phyloP scores from a whole-genome alignment of 169 alveolate species.

The Plasmodium ovale region DNA sequence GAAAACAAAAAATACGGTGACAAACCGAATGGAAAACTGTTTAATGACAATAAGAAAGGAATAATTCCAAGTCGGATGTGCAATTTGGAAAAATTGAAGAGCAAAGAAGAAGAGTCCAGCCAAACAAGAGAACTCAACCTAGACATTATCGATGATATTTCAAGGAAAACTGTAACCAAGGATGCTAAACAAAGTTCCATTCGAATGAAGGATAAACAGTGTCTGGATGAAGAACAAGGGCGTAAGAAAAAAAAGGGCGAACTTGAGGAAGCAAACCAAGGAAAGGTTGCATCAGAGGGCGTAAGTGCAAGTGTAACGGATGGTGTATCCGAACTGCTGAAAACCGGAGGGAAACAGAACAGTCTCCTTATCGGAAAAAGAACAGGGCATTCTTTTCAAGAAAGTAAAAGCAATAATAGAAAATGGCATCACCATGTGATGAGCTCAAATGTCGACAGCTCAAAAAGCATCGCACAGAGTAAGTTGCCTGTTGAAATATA shows the following conservation, averaged over 20 bases:
- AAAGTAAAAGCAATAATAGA: background rate
- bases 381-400: background rate
- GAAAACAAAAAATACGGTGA: background rate
- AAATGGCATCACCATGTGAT: too few species aligned
- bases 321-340: background rate
- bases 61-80: background rate
- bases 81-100: background rate
- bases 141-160: background rate
- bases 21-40: background rate
- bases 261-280: too few species aligned
- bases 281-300: too few species aligned
- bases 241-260: too few species aligned
- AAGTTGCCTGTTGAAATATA: conserved; percentile 15
- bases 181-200: background rate
- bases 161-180: background rate
- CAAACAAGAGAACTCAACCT: conserved; percentile 14
- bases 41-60: background rate
- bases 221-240: too few species aligned
- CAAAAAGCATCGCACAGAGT: background rate
- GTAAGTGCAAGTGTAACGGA: background rate
- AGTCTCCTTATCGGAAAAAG: background rate
- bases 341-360: background rate
- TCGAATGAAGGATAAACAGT: background rate
- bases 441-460: background rate
- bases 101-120: conserved; percentile 21